Base-by-base conservation (phyloP, 2,329 filamentous ascomycete species). In the Byssoonygena ceratinophila region DNA sequence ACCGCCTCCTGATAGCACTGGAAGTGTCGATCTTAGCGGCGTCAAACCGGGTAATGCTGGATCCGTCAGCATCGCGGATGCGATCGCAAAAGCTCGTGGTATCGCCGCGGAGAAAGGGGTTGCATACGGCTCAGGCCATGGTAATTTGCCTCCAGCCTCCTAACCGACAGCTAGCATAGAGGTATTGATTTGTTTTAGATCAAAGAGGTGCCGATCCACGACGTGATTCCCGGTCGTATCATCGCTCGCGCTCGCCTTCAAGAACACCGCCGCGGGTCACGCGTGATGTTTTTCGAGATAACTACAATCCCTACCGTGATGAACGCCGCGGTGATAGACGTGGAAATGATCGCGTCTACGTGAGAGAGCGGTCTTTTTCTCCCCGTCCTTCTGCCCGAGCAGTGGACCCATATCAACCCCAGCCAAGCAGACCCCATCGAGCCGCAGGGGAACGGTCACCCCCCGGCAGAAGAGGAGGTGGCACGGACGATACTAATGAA, bases 291-390 rank as follows among this genome's bases (percentile, higher is more conserved):
- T 86, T 80, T 68, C 80, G 84, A 68, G 85, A 88, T 66, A 83
- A 82, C 63, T 82, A 84, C 70, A 91, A 87, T 63, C 85, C 86
- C 20, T 94, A 92, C 68, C 79, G 87, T 65, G 88, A 94, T 65
- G 87, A 94, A 68, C 82, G 89, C 61, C 83, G 88, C 60, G 82
- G 80, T 61, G 74, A 79, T 57, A 77, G 78, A 57, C 68, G 75
- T 54, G 69, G 64, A 37, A 69, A 72, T 60, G 75, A 75, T 62
- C 71, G 76, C 58, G 74, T 74, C 47, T 83, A 80, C 67, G 79
- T 78, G 54, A 77, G 83, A 63, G 84, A 59, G 8, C 79, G 87
- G 55, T 91, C 87, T 14, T 84, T 82, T 64, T 88, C 85, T 41
- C 83, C 82, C 34, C 74, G 76, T 46, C 71, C 73, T 52, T 75